A percentile compares a stretch with the other conserved stretches of the same genome.
These are phyloP conservation scores for Chaetomiaceae sp. DNA, from an alignment of 2,329 filamentous ascomycete species.

Conservation along the genomic window DNA sequence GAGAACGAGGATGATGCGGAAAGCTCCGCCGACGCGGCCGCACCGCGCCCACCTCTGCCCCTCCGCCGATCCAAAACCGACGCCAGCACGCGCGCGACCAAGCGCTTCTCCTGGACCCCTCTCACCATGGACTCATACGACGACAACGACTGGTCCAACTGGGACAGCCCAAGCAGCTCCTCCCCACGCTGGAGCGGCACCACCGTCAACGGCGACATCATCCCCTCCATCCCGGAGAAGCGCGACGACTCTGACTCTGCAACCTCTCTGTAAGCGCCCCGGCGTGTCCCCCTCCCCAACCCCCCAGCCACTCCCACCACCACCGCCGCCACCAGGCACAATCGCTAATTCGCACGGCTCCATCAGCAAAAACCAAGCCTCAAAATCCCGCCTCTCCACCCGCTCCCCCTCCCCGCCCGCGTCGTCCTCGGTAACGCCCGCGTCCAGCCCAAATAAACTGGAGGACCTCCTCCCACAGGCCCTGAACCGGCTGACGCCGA, in stretches of 20 bases:
- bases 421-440: slow-evolving; percentile 11
- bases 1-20: slow-evolving; percentile 14
- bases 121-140: slow-evolving; percentile 53
- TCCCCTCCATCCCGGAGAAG: slow-evolving; percentile 42
- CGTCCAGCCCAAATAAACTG: slow-evolving; percentile 36
- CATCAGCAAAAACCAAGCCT: slow-evolving; percentile 29
- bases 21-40: slow-evolving; percentile 24
- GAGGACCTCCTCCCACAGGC: slow-evolving; percentile 62
- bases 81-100: slow-evolving; percentile 36
- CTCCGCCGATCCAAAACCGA: slow-evolving; percentile 30
- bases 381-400: slow-evolving; percentile 12
- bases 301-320: background rate
- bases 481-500: slow-evolving; percentile 66
- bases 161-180: slow-evolving; percentile 53
- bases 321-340: too few relatives aligned
- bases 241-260: slow-evolving; percentile 42
- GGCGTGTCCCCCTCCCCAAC: background rate
- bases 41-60: slow-evolving; percentile 28
- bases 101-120: slow-evolving; percentile 58
- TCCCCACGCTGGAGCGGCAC: slow-evolving; percentile 61
- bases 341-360: background rate
- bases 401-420: slow-evolving; percentile 4
- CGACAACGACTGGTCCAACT: slow-evolving; percentile 61
- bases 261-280: slow-evolving; percentile 43
- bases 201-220: slow-evolving; percentile 47